phyloP scores from a whole-genome alignment of 2,329 filamentous ascomycete species.

The Tolypocladium sp. region DNA sequence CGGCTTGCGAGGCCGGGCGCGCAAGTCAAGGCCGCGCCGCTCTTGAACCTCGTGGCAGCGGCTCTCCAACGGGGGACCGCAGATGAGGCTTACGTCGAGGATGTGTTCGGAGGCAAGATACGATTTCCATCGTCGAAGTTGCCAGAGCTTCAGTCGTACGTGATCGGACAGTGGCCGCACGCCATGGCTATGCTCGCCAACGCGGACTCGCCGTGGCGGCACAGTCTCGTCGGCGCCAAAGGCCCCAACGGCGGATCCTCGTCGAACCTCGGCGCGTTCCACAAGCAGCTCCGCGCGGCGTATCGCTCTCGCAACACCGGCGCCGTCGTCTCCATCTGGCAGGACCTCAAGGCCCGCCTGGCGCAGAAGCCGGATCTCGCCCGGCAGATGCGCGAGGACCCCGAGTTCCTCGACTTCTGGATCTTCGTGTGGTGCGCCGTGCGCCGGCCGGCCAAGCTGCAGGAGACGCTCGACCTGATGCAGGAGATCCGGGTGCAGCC shows the following conservation, averaged over 20 bases:
- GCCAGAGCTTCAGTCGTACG: slow-evolving; percentile 13
- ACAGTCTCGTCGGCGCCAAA: background rate
- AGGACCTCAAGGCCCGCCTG: slow-evolving; percentile 17
- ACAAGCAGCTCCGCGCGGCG: slow-evolving; percentile 19
- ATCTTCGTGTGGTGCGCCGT: slow-evolving; percentile 29
- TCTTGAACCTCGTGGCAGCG: slow-evolving; percentile 16
- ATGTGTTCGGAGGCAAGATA: slow-evolving; percentile 8
- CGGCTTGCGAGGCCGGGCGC: slow-evolving; percentile 6
- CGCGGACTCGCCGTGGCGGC: slow-evolving; percentile 13
- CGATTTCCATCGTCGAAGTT: slow-evolving; percentile 10
- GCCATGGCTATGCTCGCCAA: slow-evolving; percentile 13
- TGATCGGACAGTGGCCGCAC: slow-evolving; percentile 17
- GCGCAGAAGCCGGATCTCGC: slow-evolving; percentile 13
- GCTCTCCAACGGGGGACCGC: slow-evolving; percentile 11
- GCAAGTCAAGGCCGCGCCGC: slow-evolving; percentile 14
- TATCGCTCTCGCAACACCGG: slow-evolving; percentile 18
- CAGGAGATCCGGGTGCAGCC: slow-evolving; percentile 41
- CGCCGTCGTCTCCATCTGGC: slow-evolving; percentile 22
- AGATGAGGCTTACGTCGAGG: slow-evolving; percentile 9
- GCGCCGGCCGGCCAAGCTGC: slow-evolving; percentile 15
- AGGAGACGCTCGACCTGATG: slow-evolving; percentile 34
- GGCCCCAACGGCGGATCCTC: background rate
- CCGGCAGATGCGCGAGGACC: slow-evolving; percentile 19
- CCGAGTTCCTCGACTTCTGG: slow-evolving; percentile 29
- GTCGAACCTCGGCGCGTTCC: slow-evolving; percentile 9